phyloP scores from a whole-genome alignment of 305 asterid species.

The Ilex paraguariensis region DNA sequence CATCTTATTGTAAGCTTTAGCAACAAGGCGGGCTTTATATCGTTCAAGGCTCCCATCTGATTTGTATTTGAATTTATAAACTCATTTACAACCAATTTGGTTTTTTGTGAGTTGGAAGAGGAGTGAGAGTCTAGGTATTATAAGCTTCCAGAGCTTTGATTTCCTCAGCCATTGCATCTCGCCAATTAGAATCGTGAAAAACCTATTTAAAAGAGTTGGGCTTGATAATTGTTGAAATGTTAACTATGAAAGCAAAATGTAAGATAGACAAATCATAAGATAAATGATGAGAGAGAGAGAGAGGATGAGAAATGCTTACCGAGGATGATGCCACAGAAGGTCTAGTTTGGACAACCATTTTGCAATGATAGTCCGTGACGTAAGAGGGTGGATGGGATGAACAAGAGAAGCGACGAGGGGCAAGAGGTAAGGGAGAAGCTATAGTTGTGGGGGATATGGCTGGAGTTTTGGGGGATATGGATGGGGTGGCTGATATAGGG shows the following conservation, averaged over 20 bases:
- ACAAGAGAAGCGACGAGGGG: not conserved
- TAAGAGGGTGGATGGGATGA: not conserved
- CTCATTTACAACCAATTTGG: not conserved
- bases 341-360: not conserved
- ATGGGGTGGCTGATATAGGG: no score
- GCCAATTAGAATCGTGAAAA: not conserved
- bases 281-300: not conserved
- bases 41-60: not conserved
- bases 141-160: not conserved
- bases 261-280: not conserved
- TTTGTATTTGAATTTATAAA: constrained; percentile 1
- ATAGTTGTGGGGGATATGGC: no score
- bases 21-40: not conserved
- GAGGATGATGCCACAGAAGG: not conserved
- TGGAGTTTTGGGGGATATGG: not conserved
- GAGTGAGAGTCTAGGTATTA: not conserved
- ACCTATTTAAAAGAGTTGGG: not conserved
- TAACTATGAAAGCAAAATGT: not conserved
- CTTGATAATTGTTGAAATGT: not conserved
- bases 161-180: not conserved
- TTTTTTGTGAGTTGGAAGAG: not conserved
- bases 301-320: not conserved
- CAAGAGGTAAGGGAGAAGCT: no score
- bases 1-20: not conserved
- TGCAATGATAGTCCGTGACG: not conserved